Evolutionary conservation across 768 basidiomycete genomes (phyloP), one percentile per base, ranked within the genome.

Genomic region (Cystobasidium tubakii): DNA sequence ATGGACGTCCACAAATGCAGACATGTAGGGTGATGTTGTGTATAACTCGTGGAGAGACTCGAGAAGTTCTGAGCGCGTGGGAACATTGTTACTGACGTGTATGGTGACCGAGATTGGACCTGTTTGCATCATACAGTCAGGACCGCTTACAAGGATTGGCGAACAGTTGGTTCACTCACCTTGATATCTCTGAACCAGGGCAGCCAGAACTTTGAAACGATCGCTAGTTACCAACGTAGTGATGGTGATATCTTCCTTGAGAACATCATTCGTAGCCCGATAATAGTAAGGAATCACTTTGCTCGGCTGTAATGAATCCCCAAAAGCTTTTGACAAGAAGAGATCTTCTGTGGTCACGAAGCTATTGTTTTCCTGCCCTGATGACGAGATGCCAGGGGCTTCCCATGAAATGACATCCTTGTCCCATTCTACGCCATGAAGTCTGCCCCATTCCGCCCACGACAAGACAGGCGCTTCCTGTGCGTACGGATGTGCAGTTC

Each of bases 91-190:
- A 33, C 84, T 85, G 66, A 91, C 85, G 77, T 93, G 90, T 21
- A 92, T 85, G 0, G 91, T 87, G 1, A 88, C 91, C 19, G 91
- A 92, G 74, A 93, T 87, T 0, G 91, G 91, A 21, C 91, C 90
- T 91, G 42, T 9, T 25, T 39, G 19, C 57, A 75, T 33, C n/a
- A 6, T 23, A 17, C 7, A 9, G 34, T 3, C 29, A 43, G 53
- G 9, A 27, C 27, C 33, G 36, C 19, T n/a, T 9, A 42, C 17
- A 36, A 74, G 65, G 19, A 12, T 12, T 66, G n/a, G 33, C 27
- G 36, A 43, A 25, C 39, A 43, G 25, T 72, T 39, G 62, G 54
- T 25, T 31, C 9, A 74, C 83, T 55, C 74, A 89, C 90, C 91
- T 83, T 86, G 84, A 80, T 92, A 91, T n/a, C 84, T 86, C 79